These are phyloP conservation scores for Aspergillus steynii DNA, from an alignment of 495 filamentous ascomycete genomes.

Conservation along the genomic window DNA sequence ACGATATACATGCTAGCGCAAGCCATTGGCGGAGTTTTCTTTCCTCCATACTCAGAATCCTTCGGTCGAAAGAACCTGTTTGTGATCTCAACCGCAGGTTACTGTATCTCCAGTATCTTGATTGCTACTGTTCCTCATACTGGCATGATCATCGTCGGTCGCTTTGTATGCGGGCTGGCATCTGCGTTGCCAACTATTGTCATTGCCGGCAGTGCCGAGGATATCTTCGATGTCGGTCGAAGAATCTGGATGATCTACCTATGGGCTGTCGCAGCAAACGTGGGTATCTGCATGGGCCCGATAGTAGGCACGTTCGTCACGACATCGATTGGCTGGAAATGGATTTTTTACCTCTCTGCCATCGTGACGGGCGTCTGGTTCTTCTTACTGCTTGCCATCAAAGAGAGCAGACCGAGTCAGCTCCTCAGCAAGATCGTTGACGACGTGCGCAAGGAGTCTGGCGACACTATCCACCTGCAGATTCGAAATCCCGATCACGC, in stretches of 20 bases:
- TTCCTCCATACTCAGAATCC: slow-evolving; percentile 47
- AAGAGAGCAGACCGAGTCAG: slow-evolving; percentile 34
- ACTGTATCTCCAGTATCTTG: slow-evolving; percentile 37
- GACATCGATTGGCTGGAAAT: slow-evolving; percentile 31
- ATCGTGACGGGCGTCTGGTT: slow-evolving; percentile 17
- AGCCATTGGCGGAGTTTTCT: slow-evolving; percentile 43
- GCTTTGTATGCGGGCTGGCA: slow-evolving; percentile 41
- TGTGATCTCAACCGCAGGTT: slow-evolving; percentile 36
- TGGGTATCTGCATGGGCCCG: slow-evolving; percentile 43
- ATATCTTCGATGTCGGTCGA: slow-evolving; percentile 43
- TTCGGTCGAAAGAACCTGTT: slow-evolving; percentile 49
- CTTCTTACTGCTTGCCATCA: slow-evolving; percentile 11
- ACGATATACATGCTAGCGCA: slow-evolving; percentile 44
- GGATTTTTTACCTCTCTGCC: slow-evolving; percentile 31
- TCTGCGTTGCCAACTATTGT: slow-evolving; percentile 48
- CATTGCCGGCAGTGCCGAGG: slow-evolving; percentile 48
- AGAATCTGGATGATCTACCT: slow-evolving; percentile 49
- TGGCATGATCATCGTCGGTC: slow-evolving; percentile 31
- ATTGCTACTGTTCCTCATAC: slow-evolving; percentile 32
- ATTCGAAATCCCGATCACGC: slow-evolving; percentile 34
- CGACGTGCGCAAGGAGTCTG: slow-evolving; percentile 25
- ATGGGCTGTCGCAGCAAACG: slow-evolving; percentile 39
- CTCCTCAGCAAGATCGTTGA: slow-evolving; percentile 30
- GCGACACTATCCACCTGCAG: slow-evolving; percentile 18
- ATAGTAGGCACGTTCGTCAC: slow-evolving; percentile 44